phyloP scores from a whole-genome alignment of 208 protist genomes.

The Angomonas deanei region DNA sequence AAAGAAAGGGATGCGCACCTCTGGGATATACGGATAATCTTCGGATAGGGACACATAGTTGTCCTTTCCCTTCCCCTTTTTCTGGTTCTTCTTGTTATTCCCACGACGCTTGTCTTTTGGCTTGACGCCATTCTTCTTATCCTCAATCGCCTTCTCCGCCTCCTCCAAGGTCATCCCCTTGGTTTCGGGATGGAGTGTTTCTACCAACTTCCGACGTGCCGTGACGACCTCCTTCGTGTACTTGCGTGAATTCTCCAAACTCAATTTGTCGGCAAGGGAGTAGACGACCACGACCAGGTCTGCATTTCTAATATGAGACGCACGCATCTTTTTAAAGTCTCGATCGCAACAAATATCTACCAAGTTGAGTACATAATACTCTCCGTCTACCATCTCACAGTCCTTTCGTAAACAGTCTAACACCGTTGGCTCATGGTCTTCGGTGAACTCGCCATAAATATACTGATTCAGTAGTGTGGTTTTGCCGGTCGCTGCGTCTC shows the following conservation, averaged over 20 bases:
- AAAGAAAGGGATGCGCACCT: constrained; percentile 32
- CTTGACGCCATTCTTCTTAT: background rate
- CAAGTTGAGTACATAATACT: constrained; percentile 31
- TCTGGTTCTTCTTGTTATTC: background rate
- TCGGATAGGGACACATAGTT: too few relatives aligned
- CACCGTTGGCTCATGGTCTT: constrained; percentile 31
- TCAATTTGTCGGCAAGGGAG: constrained; percentile 34
- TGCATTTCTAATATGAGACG: constrained; percentile 43
- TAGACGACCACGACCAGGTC: constrained; percentile 62
- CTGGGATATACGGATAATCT: background rate
- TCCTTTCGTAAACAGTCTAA: constrained; percentile 42
- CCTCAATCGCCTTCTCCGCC: background rate
- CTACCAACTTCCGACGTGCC: constrained; percentile 10
- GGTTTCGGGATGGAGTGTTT: constrained; percentile 8
- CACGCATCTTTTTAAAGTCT: constrained; percentile 40
- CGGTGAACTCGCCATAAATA: constrained; percentile 16
- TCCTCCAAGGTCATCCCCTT: constrained; percentile 7
- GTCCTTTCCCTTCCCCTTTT: background rate
- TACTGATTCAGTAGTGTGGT: constrained; percentile 51
- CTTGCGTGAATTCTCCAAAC: constrained; percentile 22
- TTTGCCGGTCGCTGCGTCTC: constrained; percentile 43
- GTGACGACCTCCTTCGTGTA: constrained; percentile 31
- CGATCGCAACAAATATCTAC: constrained; percentile 46
- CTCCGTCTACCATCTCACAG: constrained; percentile 22
- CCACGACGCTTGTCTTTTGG: background rate